Base-by-base conservation (phyloP, 2,329 filamentous ascomycete genomes). In the Ophiocordyceps australis region DNA sequence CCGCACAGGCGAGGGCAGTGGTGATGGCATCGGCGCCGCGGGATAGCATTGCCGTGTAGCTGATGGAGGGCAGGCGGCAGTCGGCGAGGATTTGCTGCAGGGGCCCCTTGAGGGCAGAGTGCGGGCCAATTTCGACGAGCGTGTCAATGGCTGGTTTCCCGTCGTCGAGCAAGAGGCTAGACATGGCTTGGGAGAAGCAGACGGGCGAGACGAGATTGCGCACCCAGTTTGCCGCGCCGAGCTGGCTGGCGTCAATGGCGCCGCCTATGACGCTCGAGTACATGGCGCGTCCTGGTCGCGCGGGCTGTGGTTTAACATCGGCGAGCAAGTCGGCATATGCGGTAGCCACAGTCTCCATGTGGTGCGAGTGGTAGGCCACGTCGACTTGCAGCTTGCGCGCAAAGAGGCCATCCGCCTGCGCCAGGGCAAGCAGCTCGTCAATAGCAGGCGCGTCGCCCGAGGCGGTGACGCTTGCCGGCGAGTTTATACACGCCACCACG, bases 311-410 rank as follows among this genome's bases (percentile, higher is more conserved):
- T n/a, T n/a, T n/a, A n/a, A n/a, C n/a, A n/a, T n/a, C n/a, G n/a
- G n/a, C n/a, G n/a, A n/a, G n/a, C n/a, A n/a, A n/a, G n/a, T n/a
- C n/a, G n/a, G n/a, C n/a, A n/a, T n/a, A n/a, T n/a, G n/a, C n/a
- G n/a, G n/a, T n/a, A n/a, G n/a, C n/a, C n/a, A n/a, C n/a, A n/a
- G 9, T 7, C n/a, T n/a, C n/a, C 49, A 57, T 57, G 26, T 55
- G 49, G 13, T 45, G 42, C 1, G 55, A 58, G 17, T 47, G 47
- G 4, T 58, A 59, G 0, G 55, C 55, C 5, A 30, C 47, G 27
- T 54, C 46, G 3, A 55, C 49, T 12, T 43, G 38, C 0, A 60
- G 37, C 1, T 30, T 20, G 4, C 49, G 32, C 2, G 38, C 31
- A 24, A 54, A 47, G 5, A 39, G 34, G 14, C 36, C 30, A 6